Base-by-base conservation (phyloP, 2,329 filamentous ascomycete genomes). In the Neurospora crassa region DNA sequence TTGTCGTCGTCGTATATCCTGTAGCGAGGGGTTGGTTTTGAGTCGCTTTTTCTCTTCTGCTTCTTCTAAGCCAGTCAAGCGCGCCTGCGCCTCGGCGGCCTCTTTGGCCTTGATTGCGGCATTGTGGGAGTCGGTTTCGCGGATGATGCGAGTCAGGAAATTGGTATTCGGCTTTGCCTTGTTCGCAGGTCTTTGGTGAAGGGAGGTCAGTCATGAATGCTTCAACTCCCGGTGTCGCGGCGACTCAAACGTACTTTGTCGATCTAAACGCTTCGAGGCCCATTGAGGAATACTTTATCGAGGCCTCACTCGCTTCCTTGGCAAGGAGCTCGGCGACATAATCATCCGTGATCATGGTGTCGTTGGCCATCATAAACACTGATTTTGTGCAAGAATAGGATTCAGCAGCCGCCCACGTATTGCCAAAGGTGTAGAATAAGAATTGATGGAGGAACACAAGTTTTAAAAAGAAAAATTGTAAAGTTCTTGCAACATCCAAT, bases 91-190 rank as follows among this genome's bases (percentile, higher is more conserved):
- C 75, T 98, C 94, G 68, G 91, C 89, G 37, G 90, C 90, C 79
- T 98, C 95, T 78, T 91, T 96, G 0, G 92, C 92, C 20, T 93
- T 88, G 40, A 98, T 84, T 0, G 93, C 92, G 34, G 92, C 89
- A 85, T 99, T 99, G 81, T 99, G 95, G 70, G 82, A 91, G 76
- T 96, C 92, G 10, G 93, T 96, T 75, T 96, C 92, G 74, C 91
- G 91, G 73, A 99, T 93, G 71, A 98, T 92, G 77, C 96, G 91
- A 71, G 90, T 90, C 59, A 99, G 83, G 79, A 98, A 98, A 42
- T 92, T 88, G 0, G 92, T 97, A 77, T 99, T 98, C 3, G 95
- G 94, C 79, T 95, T 97, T 0, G 92, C 93, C 74, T 90, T 88
- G 75, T 87, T 87, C 67, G 87, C 81, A 71, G 90, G 88, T 77